Evolutionary conservation across 768 basidiomycete genomes (phyloP), one percentile per base, ranked within the genome.

Genomic region (Phallus indusiatus): DNA sequence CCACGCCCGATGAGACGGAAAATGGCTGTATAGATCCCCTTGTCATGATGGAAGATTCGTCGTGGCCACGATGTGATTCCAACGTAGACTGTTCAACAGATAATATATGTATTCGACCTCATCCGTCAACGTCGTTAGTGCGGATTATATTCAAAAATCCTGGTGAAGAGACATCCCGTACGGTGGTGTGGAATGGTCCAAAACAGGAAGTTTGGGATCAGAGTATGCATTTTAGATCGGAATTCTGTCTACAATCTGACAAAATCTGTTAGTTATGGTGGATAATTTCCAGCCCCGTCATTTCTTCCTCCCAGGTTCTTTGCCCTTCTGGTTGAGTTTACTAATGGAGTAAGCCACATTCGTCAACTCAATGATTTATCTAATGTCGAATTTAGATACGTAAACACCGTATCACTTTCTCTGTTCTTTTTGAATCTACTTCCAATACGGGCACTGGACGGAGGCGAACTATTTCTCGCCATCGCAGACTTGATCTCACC

Each of bases 391-490:
- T 6, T 56, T 63, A 87, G 88, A 61, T 88, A 88, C 61, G 69
- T 84, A 60, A 71, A 74, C 35, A 80, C 81, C 66, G 77, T 88
- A 1, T 82, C 84, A n/a, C 69, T 93, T 34, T 92, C 90, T 2
- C 74, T 94, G 1, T 92, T 81, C 68, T 71, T 92, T 59, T 84
- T 94, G 74, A 94, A 94, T 68, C 78, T 90, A 24, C 75, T 94
- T 21, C 90, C 92, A 0, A 67, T 93, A 35, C 79, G 81, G 1
- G 72, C 74, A 52, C 74, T 94, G 18, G 92, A 94, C 61, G 92
- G 92, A 24, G 71, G 76, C 8, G 79, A 84, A 63, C 72, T 87
- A 18, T 73, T 90, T 9, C 67, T 65, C 9, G 65, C 63, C 24
- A 56, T 72, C 37, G 56, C 72, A 12, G 69, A 73, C 20, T 51